These are phyloP conservation scores for Pseudoscleropodium purum DNA, from an alignment of 225 moss, liverwort and hornwort species.

Conservation along the genomic window DNA sequence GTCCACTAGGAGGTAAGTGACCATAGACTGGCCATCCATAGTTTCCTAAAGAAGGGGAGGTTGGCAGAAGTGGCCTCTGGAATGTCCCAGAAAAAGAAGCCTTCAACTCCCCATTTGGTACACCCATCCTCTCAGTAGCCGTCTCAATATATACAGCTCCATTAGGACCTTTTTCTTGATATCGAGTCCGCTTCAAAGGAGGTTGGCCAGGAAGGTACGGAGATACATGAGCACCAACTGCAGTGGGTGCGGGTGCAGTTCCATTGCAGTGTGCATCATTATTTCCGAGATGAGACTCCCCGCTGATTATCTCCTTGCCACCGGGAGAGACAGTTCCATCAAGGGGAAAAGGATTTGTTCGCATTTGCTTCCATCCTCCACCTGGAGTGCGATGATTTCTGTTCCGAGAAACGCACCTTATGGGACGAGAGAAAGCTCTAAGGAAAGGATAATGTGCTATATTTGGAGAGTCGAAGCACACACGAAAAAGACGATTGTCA, in stretches of 20 bases:
- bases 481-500: conserved; percentile 96
- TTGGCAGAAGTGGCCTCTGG: conserved; percentile 35
- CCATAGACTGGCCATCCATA: conserved; percentile 38
- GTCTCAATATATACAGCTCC: conserved; percentile 34
- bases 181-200: conserved; percentile 52
- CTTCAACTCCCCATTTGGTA: conserved; percentile 30
- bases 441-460: conserved; percentile 85
- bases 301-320: conserved; percentile 54
- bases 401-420: conserved; percentile 93
- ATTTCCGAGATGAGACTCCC: conserved; percentile 43
- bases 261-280: conserved; percentile 45
- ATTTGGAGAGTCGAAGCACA: conserved; percentile 91
- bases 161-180: conserved; percentile 32
- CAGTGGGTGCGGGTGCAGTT: conserved; percentile 17
- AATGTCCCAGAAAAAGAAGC: conserved; percentile 45
- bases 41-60: conserved; percentile 28
- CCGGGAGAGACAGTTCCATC: conserved; percentile 58
- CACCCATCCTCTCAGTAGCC: conserved; percentile 36
- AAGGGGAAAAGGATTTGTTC: conserved; percentile 40
- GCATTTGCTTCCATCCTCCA: conserved; percentile 69
- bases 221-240: conserved; percentile 34
- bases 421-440: conserved; percentile 87
- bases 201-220: conserved; percentile 41
- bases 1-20: conserved; percentile 28
- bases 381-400: conserved; percentile 77